Evolutionary conservation across 768 basidiomycete genomes (phyloP).

Genomic region (Termitomyces sp.): DNA sequence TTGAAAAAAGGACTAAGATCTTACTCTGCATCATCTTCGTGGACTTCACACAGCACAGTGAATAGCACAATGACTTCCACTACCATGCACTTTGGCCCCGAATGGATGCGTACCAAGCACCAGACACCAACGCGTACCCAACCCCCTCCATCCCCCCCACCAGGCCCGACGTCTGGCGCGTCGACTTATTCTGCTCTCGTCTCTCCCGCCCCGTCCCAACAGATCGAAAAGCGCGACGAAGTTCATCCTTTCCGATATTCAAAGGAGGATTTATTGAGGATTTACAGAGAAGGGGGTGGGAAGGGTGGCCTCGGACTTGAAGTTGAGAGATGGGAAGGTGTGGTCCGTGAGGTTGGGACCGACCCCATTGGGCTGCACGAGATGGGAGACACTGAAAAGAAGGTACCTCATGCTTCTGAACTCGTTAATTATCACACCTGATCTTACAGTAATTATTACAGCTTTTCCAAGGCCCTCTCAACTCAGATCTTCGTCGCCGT

Average conservation of each 20-base stretch:
- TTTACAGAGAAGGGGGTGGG: slow-evolving; percentile 78
- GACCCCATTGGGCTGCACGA: slow-evolving; percentile 79
- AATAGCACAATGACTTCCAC: slow-evolving; percentile 45
- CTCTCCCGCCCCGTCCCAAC: slow-evolving; percentile 46
- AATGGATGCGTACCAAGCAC: slow-evolving; percentile 88
- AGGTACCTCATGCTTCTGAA: slow-evolving; percentile 48
- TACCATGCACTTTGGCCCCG: slow-evolving; percentile 88
- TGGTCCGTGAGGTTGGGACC: slow-evolving; percentile 70
- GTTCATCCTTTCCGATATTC: slow-evolving; percentile 82
- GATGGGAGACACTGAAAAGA: slow-evolving; percentile 80
- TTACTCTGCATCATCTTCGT: slow-evolving; percentile 18
- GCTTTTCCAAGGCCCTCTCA: slow-evolving; percentile 80
- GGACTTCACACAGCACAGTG: slow-evolving; percentile 12
- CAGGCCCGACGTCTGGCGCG: slow-evolving; percentile 43
- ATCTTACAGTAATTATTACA: slow-evolving; percentile 31
- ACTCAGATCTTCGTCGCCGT: slow-evolving; percentile 85
- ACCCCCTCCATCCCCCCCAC: slow-evolving; percentile 59
- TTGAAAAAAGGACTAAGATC: slow-evolving; percentile 23
- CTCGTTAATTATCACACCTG: slow-evolving; percentile 14
- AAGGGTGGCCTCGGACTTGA: slow-evolving; percentile 75
- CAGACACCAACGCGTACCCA: slow-evolving; percentile 50
- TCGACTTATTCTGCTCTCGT: slow-evolving; percentile 73
- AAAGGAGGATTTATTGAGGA: slow-evolving; percentile 79
- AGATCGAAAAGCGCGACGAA: slow-evolving; percentile 57
- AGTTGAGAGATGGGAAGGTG: slow-evolving; percentile 87